phyloP scores from a whole-genome alignment of 2,329 filamentous ascomycete genomes.

The Monilinia fructigena region DNA sequence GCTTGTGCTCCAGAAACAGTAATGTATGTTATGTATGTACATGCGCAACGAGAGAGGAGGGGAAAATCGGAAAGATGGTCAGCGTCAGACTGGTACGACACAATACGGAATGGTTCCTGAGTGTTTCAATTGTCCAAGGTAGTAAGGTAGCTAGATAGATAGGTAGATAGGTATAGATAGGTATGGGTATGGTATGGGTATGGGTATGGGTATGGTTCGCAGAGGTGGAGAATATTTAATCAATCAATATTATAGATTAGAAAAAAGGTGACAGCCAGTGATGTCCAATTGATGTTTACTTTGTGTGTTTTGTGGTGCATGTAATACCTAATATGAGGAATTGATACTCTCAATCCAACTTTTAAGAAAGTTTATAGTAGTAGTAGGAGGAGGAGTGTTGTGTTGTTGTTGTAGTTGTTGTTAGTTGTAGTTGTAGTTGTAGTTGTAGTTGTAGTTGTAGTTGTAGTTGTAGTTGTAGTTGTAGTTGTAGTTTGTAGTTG shows the following conservation, averaged over 20 bases:
- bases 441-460: too few species aligned
- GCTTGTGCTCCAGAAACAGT: constrained; percentile 21
- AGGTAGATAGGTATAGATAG: too few species aligned
- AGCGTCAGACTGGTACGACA: constrained; percentile 6
- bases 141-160: too few species aligned
- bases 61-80: background rate
- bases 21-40: constrained; percentile 17
- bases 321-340: background rate
- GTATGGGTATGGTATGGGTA: background rate
- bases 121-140: background rate
- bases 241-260: constrained; percentile 8
- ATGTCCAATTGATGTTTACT: too few species aligned
- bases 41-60: constrained; percentile 26
- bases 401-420: too few species aligned
- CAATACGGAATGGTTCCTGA: background rate
- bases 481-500: too few species aligned
- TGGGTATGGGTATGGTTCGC: background rate
- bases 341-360: background rate
- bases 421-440: too few species aligned
- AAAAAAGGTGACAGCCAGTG: background rate
- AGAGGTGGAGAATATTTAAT: background rate
- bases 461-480: too few species aligned
- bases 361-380: too few species aligned
- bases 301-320: background rate
- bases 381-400: too few species aligned